Evolutionary conservation across 805 yeast species (phyloP).

Genomic region (Cyberlindnera americana): DNA sequence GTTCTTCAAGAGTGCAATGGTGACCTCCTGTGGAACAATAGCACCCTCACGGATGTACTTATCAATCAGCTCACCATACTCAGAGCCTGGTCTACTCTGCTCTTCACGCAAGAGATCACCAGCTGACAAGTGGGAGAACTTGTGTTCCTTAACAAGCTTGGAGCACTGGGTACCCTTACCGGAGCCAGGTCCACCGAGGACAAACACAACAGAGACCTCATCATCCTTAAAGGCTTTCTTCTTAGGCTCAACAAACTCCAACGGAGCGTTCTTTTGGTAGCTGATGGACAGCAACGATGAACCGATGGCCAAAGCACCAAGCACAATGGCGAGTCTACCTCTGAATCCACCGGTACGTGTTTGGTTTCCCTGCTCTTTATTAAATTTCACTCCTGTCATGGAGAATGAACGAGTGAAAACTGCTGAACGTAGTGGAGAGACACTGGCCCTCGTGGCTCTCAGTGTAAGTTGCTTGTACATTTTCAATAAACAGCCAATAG

Average conservation of each 20-base stretch:
- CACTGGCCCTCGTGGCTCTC: too few species aligned
- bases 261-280: conserved; percentile 42
- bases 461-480: background rate
- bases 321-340: conserved; percentile 35
- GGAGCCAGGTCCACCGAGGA: conserved; percentile 96
- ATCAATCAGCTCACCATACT: conserved; percentile 82
- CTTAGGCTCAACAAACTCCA: conserved; percentile 40
- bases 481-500: too few species aligned
- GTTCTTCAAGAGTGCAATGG: conserved; percentile 75
- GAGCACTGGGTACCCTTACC: conserved; percentile 98
- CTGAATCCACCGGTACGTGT: conserved; percentile 13
- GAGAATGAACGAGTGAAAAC: conserved; percentile 6
- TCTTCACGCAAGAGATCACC: conserved; percentile 95
- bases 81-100: conserved; percentile 75
- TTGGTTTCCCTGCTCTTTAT: conserved; percentile 6
- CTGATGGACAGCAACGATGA: conserved; percentile 42
- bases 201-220: conserved; percentile 79
- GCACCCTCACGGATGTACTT: conserved; percentile 80
- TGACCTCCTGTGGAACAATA: conserved; percentile 91
- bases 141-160: conserved; percentile 72
- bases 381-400: conserved; percentile 3
- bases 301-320: conserved; percentile 45
- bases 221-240: conserved; percentile 51
- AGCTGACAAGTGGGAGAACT: conserved; percentile 89
- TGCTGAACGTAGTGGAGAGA: conserved; percentile 2